Evolutionary conservation across 257 asterid genomes (phyloP), one percentile per base, ranked within the genome.

Genomic region (Forsythia suspensa): DNA sequence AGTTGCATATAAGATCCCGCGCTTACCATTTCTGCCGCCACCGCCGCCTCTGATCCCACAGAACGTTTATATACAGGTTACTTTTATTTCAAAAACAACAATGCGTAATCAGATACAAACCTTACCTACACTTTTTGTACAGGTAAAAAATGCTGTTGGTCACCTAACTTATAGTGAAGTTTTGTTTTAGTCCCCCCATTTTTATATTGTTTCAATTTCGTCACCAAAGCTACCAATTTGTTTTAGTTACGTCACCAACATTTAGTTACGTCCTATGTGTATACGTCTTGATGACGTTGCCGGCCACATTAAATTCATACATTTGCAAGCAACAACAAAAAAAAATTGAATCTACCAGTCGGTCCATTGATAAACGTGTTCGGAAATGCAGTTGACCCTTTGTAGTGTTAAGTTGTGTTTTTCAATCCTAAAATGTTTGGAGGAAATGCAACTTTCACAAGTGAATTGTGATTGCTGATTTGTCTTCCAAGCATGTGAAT

Each of bases 1-100:
- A 57, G 81, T 38, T 72, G 51, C 83, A 44, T 29, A 41, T 66
- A 84, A 86, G 81, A 55, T 57, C 70, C 77, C 80, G 3, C 70
- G 79, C 29, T 73, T 83, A 24, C 88, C 88, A 1, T 86, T 86
- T 85, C 89, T 75, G 65, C 97, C 91, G 18, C 93, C 90, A 24
- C 96, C 86, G 29, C 92, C 96, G 3, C 97, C 96, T 71, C 92
- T 91, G 38, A 75, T 85, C 71, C 88, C 96, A 48, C 84, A 74
- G 72, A 87, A 86, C 73, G 88, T 89, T 37, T 85, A 86, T 84
- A 79, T 74, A 71, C 91, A 89, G 99, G 98, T 90, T 75, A 70
- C 76, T 80, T 61, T 73, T 34, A 48, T 39, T 63, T 65, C 43
- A 13, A 39, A 41, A 59, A 21, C 67, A 24, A 21, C n/a, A 10